Evolutionary conservation across 345 rosid species (phyloP).

Genomic region (Cardamine occulta): DNA sequence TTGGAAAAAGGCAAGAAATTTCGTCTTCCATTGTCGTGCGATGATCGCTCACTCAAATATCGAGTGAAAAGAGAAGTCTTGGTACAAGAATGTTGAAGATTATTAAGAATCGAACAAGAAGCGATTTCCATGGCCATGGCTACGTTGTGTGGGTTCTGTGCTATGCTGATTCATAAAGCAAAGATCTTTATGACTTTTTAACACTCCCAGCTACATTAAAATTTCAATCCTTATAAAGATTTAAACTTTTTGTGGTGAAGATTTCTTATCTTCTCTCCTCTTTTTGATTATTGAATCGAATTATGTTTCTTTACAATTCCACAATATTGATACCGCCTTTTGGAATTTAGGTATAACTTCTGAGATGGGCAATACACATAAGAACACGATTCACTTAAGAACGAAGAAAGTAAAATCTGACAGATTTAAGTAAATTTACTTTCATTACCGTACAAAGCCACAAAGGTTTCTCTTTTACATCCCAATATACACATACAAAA

Average conservation of each 20-base stretch:
- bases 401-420: background rate
- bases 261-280: background rate
- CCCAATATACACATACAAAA: background rate
- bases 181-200: background rate
- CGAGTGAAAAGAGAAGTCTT: conserved; percentile 33
- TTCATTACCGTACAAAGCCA: conserved; percentile 3
- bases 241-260: background rate
- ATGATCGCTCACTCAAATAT: background rate
- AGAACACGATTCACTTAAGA: background rate
- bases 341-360: background rate
- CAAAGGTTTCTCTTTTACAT: conserved; percentile 7
- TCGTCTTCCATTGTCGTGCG: conserved; percentile 28
- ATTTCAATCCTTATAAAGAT: background rate
- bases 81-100: conserved; percentile 41
- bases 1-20: conserved; percentile 33
- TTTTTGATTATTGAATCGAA: background rate
- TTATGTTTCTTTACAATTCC: background rate
- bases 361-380: background rate
- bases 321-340: background rate
- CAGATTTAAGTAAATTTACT: background rate
- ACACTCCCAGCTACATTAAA: background rate
- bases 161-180: conserved; percentile 29
- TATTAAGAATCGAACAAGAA: conserved; percentile 50
- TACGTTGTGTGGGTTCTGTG: background rate
- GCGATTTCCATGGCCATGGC: conserved; percentile 57